Evolutionary conservation across 257 asterid genomes (phyloP).

Genomic region (Solanum rostratum): DNA sequence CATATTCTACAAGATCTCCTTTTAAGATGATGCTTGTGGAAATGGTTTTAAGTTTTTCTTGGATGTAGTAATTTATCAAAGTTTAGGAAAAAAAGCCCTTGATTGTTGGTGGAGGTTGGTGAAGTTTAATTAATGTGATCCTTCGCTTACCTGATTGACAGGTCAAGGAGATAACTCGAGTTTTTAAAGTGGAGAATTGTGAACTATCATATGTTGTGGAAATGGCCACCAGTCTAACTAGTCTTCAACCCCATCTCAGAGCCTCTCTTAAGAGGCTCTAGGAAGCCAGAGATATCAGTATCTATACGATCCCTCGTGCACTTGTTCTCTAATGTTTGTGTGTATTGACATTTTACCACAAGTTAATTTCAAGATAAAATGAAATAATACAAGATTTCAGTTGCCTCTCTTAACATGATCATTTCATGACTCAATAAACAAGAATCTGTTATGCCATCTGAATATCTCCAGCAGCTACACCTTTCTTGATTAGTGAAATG

Average conservation of each 20-base stretch:
- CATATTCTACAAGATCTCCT: not conserved
- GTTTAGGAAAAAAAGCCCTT: not conserved
- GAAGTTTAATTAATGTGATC: not conserved
- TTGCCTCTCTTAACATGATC: not conserved
- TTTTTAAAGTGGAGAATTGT: conserved; percentile 30
- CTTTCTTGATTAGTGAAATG: no score
- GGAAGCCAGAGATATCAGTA: not conserved
- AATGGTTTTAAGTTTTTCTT: not conserved
- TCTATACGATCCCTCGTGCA: not conserved
- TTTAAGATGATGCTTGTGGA: not conserved
- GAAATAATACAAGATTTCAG: not conserved
- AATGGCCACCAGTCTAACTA: conserved; percentile 42
- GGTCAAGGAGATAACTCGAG: conserved; percentile 55
- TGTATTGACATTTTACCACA: not conserved
- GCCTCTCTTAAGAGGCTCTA: conserved; percentile 41
- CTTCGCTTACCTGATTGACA: conserved; percentile 2
- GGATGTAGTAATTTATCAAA: not conserved
- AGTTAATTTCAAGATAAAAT: not conserved
- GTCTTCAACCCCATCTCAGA: conserved; percentile 41
- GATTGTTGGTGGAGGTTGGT: not conserved
- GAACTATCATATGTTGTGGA: conserved; percentile 39
- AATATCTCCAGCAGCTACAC: no score
- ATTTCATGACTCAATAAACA: no score
- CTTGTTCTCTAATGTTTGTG: not conserved
- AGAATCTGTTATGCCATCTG: no score